These are phyloP conservation scores for Voacanga thouarsii DNA, from an alignment of 257 asterid species.

Conservation along the genomic window DNA sequence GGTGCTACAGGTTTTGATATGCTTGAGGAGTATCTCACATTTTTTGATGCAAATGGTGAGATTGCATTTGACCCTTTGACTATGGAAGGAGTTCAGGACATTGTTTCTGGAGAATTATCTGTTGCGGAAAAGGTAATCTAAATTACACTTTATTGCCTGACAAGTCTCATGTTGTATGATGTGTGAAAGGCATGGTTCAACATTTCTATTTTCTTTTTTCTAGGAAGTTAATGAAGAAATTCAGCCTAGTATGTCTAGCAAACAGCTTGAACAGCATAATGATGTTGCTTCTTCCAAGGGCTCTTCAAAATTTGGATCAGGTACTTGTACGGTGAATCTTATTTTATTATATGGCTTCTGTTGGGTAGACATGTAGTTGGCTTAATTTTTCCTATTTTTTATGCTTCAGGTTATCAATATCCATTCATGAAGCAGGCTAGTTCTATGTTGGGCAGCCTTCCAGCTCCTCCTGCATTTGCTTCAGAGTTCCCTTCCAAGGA, in stretches of 20 bases:
- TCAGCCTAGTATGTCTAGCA: constrained; percentile 26
- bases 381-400: constrained; percentile 10
- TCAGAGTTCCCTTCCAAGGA: constrained; percentile 75
- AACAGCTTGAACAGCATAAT: constrained; percentile 21
- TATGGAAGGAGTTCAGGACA: constrained; percentile 34
- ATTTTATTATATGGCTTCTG: not conserved
- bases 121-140: constrained; percentile 36
- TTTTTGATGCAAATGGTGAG: constrained; percentile 54
- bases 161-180: not conserved
- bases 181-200: not conserved
- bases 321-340: constrained; percentile 19
- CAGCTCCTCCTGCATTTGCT: constrained; percentile 90
- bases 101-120: constrained; percentile 28
- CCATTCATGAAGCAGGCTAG: constrained; percentile 71
- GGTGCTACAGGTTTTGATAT: constrained; percentile 44
- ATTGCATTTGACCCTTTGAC: constrained; percentile 46
- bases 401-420: constrained; percentile 45
- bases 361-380: not conserved
- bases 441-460: constrained; percentile 71
- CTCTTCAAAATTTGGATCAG: constrained; percentile 39
- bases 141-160: not conserved
- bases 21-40: constrained; percentile 65
- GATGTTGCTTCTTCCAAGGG: constrained; percentile 38
- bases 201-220: not conserved
- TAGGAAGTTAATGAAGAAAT: constrained; percentile 42